A percentile compares a stretch with the other conserved stretches of the same genome.
Evolutionary conservation across 2,329 filamentous ascomycete genomes (phyloP).

Genomic region (Geosmithia morbida): DNA sequence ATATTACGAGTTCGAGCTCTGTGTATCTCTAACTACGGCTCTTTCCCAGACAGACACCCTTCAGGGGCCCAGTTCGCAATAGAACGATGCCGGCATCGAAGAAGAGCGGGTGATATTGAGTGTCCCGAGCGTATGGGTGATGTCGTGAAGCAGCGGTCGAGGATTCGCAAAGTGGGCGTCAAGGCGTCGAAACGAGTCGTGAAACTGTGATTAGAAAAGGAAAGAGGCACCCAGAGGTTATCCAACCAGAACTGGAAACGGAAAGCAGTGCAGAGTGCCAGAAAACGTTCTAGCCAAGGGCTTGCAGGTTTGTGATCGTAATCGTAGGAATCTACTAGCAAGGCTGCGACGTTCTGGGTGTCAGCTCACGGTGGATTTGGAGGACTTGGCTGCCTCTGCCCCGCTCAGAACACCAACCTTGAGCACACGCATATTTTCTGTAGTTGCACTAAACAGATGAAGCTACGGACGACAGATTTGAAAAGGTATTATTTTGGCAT

Average conservation of each 20-base stretch:
- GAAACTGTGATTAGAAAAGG: neutral
- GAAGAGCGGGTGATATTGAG: conserved; percentile 5
- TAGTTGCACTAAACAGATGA: neutral
- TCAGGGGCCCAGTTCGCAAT: conserved; percentile 20
- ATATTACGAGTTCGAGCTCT: neutral
- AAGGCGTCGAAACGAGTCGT: neutral
- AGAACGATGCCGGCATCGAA: conserved; percentile 19
- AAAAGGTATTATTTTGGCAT: too few relatives aligned
- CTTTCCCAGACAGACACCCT: conserved; percentile 14
- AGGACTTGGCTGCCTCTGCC: neutral
- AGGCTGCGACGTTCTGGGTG: neutral
- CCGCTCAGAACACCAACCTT: neutral
- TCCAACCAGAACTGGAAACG: neutral
- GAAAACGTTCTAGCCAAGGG: neutral
- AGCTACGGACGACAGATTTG: too few relatives aligned
- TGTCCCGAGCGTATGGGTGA: neutral
- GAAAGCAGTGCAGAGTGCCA: neutral
- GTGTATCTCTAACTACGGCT: neutral
- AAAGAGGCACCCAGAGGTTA: neutral
- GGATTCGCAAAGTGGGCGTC: neutral
- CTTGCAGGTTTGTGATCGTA: neutral
- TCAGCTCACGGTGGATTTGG: neutral
- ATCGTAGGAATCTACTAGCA: neutral
- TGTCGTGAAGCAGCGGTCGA: neutral
- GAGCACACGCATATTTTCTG: neutral